Evolutionary conservation across 345 rosid genomes (phyloP).

Genomic region (Murraya koenigii): DNA sequence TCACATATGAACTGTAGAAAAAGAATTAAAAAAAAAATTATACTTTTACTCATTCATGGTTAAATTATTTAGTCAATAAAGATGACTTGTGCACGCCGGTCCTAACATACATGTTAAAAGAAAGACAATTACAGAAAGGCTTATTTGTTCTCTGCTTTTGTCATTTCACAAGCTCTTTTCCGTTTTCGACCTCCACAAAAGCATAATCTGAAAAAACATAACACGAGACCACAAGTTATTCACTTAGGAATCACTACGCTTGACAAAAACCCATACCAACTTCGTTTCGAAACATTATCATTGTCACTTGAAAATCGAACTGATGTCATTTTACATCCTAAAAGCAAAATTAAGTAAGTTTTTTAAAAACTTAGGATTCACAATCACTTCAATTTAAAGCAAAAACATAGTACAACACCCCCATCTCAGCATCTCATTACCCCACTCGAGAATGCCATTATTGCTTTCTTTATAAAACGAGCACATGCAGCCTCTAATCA

Average conservation of each 20-base stretch:
- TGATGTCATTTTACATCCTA: not conserved
- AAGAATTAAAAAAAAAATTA: not conserved
- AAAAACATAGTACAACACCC: no score
- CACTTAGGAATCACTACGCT: not conserved
- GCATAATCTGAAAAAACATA: constrained; percentile 56
- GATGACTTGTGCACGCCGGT: not conserved
- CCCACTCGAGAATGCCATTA: no score
- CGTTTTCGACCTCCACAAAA: constrained; percentile 77
- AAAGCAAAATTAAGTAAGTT: no score
- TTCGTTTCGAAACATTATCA: not conserved
- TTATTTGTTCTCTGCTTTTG: constrained; percentile 83
- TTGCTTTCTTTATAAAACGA: no score
- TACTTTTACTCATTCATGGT: not conserved
- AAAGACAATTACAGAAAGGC: not conserved
- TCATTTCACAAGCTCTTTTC: constrained; percentile 62
- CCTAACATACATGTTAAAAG: not conserved
- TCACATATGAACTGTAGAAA: not conserved
- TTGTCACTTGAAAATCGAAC: not conserved
- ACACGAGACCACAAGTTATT: not conserved
- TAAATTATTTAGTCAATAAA: not conserved
- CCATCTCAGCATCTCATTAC: no score
- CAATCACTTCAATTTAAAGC: no score
- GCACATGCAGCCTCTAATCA: no score
- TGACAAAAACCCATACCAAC: not conserved
- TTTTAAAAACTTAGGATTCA: no score